phyloP scores from a whole-genome alignment of 129 eudicot species.

The Helianthus annuus region HanXRQr2.0-SUNRISE NC_035433.2:137088265-137088764 shows the following conservation, averaged over 20 bases:
- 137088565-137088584: conserved; percentile 88
- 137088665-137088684: conserved; percentile 68
- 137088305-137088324: conserved; percentile 55
- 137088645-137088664: conserved; percentile 73
- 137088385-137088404: conserved; percentile 60
- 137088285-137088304: conserved; percentile 58
- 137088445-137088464: conserved; percentile 14
- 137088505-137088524: conserved; percentile 66
- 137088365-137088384: conserved; percentile 78
- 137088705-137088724: conserved; percentile 52
- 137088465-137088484: conserved; percentile 44
- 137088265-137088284: conserved; percentile 79
- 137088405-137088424: conserved; percentile 61
- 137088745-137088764: conserved; percentile 76
- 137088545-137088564: conserved; percentile 48
- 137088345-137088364: conserved; percentile 87
- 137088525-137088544: conserved; percentile 66
- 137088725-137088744: conserved; percentile 59
- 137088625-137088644: conserved; percentile 87
- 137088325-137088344: conserved; percentile 64
- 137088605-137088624: conserved; percentile 76
- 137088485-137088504: conserved; percentile 43
- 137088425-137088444: conserved; percentile 54
- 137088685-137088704: conserved; percentile 53
- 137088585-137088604: conserved; percentile 63